Evolutionary conservation across 305 asterid genomes (phyloP).

Genomic region (Solanum chacoense): DNA sequence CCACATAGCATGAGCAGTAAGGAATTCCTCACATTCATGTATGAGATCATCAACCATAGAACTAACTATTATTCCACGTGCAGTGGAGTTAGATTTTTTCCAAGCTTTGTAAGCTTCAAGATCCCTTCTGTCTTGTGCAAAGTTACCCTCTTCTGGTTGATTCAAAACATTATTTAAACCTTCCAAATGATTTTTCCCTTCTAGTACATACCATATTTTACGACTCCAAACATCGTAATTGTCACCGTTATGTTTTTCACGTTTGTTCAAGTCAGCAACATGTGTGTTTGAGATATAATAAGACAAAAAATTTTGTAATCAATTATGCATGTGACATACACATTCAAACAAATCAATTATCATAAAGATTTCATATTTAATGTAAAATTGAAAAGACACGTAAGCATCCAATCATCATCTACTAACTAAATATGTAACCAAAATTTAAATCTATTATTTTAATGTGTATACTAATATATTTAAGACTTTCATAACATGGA

Average conservation of each 20-base stretch:
- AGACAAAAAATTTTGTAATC: neutral
- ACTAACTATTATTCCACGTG: neutral
- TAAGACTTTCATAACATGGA: neutral
- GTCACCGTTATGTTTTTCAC: neutral
- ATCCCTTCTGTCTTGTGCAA: neutral
- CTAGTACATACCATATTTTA: neutral
- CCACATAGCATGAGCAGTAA: neutral
- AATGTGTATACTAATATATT: neutral
- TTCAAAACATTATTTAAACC: neutral
- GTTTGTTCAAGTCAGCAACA: neutral
- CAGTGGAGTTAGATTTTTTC: neutral
- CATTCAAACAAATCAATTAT: no score
- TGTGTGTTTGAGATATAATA: neutral
- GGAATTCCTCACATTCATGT: no score
- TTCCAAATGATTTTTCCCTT: neutral
- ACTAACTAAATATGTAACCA: neutral
- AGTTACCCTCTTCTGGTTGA: neutral
- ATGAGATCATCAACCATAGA: neutral
- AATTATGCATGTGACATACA: neutral
- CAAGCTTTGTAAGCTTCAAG: neutral
- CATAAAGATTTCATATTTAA: no score
- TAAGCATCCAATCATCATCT: neutral
- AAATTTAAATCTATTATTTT: no score
- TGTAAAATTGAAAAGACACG: neutral
- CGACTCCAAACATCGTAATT: neutral